A percentile compares a stretch with the other conserved stretches of the same genome.
phyloP scores from a whole-genome alignment of 306 rosid genomes.

The Medicago lupulina region DNA sequence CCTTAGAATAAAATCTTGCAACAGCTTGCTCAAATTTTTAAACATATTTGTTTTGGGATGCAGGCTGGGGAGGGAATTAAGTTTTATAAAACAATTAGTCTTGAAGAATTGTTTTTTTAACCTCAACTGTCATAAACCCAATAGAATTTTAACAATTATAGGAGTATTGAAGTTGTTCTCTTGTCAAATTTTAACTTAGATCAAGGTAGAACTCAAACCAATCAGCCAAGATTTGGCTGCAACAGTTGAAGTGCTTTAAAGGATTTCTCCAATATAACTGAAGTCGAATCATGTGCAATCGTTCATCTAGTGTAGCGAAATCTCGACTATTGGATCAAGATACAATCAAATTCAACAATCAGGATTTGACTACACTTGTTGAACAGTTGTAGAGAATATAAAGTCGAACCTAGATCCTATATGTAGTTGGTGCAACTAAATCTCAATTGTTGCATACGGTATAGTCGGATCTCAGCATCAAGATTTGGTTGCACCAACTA shows the following conservation, averaged over 20 bases:
- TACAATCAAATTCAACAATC: neutral
- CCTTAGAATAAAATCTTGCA: neutral
- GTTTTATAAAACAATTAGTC: neutral
- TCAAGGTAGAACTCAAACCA: neutral
- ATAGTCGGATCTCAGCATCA: neutral
- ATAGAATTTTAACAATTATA: too few relatives aligned
- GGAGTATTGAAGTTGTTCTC: too few relatives aligned
- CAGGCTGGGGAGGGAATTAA: neutral
- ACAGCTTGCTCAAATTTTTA: neutral
- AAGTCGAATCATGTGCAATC: neutral
- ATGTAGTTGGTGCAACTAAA: neutral
- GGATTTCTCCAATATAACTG: neutral
- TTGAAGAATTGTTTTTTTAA: neutral
- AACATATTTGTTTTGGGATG: neutral
- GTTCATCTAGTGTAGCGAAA: neutral
- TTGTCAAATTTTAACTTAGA: neutral
- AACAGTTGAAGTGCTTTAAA: neutral
- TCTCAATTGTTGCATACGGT: neutral
- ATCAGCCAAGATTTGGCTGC: neutral
- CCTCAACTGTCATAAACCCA: neutral
- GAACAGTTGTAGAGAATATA: neutral
- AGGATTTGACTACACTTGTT: neutral
- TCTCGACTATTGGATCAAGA: neutral
- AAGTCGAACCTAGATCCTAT: neutral
- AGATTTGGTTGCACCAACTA: neutral